phyloP scores from a whole-genome alignment of 495 filamentous ascomycete species.

The Penicillium pancosmium region DNA sequence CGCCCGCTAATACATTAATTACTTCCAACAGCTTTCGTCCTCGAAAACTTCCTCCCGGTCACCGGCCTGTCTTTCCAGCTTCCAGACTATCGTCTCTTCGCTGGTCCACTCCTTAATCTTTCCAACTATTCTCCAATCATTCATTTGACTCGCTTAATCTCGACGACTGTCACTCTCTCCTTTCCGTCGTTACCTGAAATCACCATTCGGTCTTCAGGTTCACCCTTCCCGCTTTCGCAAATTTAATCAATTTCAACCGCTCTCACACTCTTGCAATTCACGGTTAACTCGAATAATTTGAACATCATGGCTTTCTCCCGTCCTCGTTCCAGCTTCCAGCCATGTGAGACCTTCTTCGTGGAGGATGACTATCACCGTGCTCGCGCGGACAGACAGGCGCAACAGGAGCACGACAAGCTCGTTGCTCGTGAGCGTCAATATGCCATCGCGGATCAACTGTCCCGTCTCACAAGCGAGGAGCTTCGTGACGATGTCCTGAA shows the following conservation, averaged over 20 bases:
- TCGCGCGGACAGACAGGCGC: slow-evolving; percentile 36
- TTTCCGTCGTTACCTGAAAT: slow-evolving; percentile 50
- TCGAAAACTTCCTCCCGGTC: slow-evolving; percentile 44
- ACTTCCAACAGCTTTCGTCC: slow-evolving; percentile 45
- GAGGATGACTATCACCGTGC: slow-evolving; percentile 66
- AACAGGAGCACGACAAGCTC: slow-evolving; percentile 69
- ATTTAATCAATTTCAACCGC: slow-evolving; percentile 5
- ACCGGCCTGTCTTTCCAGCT: slow-evolving; percentile 39
- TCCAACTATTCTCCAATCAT: slow-evolving; percentile 63
- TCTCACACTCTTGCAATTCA: background rate
- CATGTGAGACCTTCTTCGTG: slow-evolving; percentile 83
- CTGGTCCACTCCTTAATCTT: slow-evolving; percentile 48
- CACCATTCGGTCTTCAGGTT: slow-evolving; percentile 33
- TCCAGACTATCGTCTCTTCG: slow-evolving; percentile 42
- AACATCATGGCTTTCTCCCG: slow-evolving; percentile 75
- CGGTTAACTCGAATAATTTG: slow-evolving; percentile 9
- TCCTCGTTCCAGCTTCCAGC: slow-evolving; percentile 54
- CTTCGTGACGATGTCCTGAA: slow-evolving; percentile 90
- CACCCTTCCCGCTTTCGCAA: slow-evolving; percentile 13
- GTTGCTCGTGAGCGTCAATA: slow-evolving; percentile 77
- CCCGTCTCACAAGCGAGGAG: slow-evolving; percentile 76
- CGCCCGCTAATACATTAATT: slow-evolving; percentile 43
- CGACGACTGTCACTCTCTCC: slow-evolving; percentile 59
- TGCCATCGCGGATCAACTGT: slow-evolving; percentile 84
- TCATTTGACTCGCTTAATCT: slow-evolving; percentile 46